Base-by-base conservation (phyloP, 2,329 filamentous ascomycete species). In the Diaporthe humulicola region DNA sequence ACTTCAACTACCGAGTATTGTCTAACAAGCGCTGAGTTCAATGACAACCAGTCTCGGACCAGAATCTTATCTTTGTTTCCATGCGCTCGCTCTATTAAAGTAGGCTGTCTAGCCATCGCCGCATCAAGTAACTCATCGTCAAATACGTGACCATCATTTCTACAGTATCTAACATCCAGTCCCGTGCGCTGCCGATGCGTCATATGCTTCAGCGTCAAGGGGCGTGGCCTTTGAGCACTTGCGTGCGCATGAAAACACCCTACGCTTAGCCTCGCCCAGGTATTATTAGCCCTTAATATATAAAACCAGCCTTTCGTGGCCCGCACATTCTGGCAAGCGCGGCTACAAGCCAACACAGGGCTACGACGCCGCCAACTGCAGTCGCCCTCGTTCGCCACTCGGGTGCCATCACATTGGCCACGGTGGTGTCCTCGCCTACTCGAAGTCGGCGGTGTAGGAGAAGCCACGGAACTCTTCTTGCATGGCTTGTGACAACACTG, bases 401-500 rank as follows among this genome's bases (percentile, higher is more conserved):
- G 33, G n/a, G 19, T 38, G 40, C 33, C 54, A 40, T 71, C 48
- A 64, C 42, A 36, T 50, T 28, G 25, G 36, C 36, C 36, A 19
- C 14, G 22, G n/a, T 52, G 17, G 54, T 25, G 30, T 28, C 38
- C 57, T 17, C 42, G 72, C 77, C 83, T 87, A 96, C 76, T 93
- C 93, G 86, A 97, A 97, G 84, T 98, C 95, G 76, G 95, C 94
- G 70, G 95, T 97, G 86, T 99, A 99, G 36, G 96, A 98, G 88
- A 99, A 99, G 78, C 97, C 97, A 75, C 97, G 92, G 93, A 99
- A 99, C 84, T 99, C 96, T 87, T 99, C 97, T 87, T 99, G 97
- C 96, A 98, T 98, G 57, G 95, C 95, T 88, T 98, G 97, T 38
- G 96, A 98, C 77, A 99, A 90, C 58, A 99, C 97, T 98, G 79